phyloP scores from a whole-genome alignment of 441 rosid genomes.

The Macaranga tanarius region DNA sequence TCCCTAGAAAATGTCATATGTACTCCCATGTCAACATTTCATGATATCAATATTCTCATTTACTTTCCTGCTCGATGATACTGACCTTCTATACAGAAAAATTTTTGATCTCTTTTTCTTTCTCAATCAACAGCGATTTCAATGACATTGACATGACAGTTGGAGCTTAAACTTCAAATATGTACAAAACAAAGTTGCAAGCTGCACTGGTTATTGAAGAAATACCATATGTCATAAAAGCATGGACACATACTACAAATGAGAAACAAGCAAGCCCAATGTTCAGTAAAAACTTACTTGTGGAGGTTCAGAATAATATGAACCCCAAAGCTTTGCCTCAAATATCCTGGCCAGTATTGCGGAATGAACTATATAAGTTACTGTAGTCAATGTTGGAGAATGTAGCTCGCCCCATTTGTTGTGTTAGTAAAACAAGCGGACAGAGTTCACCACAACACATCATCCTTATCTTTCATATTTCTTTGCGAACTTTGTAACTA shows the following conservation, averaged over 20 bases:
- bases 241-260: not conserved
- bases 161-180: slow-evolving; percentile 1
- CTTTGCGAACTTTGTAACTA: slow-evolving; percentile 65
- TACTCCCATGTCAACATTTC: not conserved
- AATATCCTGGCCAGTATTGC: slow-evolving; percentile 10
- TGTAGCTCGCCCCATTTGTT: slow-evolving; percentile 3
- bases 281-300: slow-evolving; percentile 5
- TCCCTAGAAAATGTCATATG: not conserved
- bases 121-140: slow-evolving; percentile 16
- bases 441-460: slow-evolving; percentile 10
- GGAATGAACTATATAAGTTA: slow-evolving; percentile 9
- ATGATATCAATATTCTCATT: not conserved
- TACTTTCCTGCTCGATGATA: slow-evolving; percentile 4
- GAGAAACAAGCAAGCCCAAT: not conserved
- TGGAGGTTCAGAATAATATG: slow-evolving; percentile 4
- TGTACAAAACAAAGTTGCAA: slow-evolving; percentile 3
- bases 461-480: slow-evolving; percentile 57
- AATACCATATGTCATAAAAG: slow-evolving; percentile 1
- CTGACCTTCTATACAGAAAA: slow-evolving; percentile 27
- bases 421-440: not conserved
- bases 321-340: slow-evolving; percentile 14
- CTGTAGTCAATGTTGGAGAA: slow-evolving; percentile 12
- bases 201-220: slow-evolving; percentile 10
- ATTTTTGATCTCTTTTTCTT: not conserved
- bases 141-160: slow-evolving; percentile 12